Evolutionary conservation across 768 basidiomycete species (phyloP).

Genomic region (Amanita pallidorosea): DNA sequence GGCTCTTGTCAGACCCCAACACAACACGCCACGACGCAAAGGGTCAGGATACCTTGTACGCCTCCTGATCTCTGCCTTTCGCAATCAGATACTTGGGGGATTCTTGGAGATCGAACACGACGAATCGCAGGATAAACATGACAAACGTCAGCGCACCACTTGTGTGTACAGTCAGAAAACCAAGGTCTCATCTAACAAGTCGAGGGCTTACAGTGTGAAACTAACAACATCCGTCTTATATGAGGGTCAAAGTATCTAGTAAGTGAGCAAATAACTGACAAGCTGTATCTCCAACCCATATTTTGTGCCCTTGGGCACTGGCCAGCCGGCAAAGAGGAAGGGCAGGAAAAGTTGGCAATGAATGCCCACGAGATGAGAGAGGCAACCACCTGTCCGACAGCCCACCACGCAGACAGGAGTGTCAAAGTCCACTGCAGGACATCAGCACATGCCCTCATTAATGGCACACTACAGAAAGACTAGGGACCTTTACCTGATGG

Average conservation of each 20-base stretch:
- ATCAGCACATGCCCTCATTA: neutral
- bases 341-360: conserved; percentile 45
- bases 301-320: conserved; percentile 38
- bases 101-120: conserved; percentile 50
- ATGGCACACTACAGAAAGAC: neutral
- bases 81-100: conserved; percentile 51
- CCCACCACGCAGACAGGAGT: conserved; percentile 47
- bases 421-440: conserved; percentile 38
- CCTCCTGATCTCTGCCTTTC: conserved; percentile 46
- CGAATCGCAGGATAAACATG: conserved; percentile 44
- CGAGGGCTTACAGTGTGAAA: conserved; percentile 25
- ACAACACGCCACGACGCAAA: too few relatives aligned
- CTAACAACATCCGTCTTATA: conserved; percentile 12
- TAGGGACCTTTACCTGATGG: conserved; percentile 21
- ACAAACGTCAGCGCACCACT: conserved; percentile 40
- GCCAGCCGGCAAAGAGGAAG: conserved; percentile 14
- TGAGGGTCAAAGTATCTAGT: neutral
- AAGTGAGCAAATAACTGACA: conserved; percentile 19
- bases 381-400: conserved; percentile 37
- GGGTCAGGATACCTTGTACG: conserved; percentile 26
- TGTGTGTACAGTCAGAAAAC: neutral
- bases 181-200: neutral
- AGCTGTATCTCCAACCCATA: conserved; percentile 52
- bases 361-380: conserved; percentile 45
- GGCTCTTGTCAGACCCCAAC: too few relatives aligned